Evolutionary conservation across 2,329 filamentous ascomycete species (phyloP), one percentile per base, ranked within the genome.

Genomic region (Chaetomiaceae sp.): DNA sequence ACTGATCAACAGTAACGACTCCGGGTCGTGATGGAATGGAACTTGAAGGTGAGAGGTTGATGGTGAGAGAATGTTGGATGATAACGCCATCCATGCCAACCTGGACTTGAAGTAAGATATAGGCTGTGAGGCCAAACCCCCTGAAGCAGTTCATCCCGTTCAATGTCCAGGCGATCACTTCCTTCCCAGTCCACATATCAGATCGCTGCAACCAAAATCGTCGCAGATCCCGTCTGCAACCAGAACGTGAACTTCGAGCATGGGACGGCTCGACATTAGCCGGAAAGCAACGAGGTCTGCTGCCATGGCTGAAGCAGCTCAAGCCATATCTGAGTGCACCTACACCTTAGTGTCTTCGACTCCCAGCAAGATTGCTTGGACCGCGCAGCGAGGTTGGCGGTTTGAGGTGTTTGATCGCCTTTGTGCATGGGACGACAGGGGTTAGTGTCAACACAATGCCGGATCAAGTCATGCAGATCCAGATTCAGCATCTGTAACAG

Each of bases 1-100:
- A 37, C 52, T 56, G 37, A 12, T 38, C 25, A 52, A 47, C 20
- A 65, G 47, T 17, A 29, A 50, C 59, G 56, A 61, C 59, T 40
- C 59, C 59, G 27, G 59, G 59, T 45, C 56, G 58, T 53, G 15
- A 43, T 14, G 34, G 42, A 54, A 54, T 36, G 31, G 40, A 53
- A 51, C 12, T 17, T 27, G 25, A 29, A 55, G 17, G 7, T 11
- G 39, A 6, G 6, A 19, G 6, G 5, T 17, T 20, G 29, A 42
- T 44, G 47, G n/a, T 36, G 48, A 31, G 25, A 17, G 50, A 49
- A 27, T 47, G 43, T 47, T 39, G 31, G 45, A 54, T 39, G 49
- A 55, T 57, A 49, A 45, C 50, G 47, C 50, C 46, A 57, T 57
- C 36, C n/a, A n/a, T n/a, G n/a, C n/a, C n/a, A 22, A 27, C 14